Conservation (phyloP, 192 early-diverging fungal species). For the Phlyctochytrium arcticum region DNA sequence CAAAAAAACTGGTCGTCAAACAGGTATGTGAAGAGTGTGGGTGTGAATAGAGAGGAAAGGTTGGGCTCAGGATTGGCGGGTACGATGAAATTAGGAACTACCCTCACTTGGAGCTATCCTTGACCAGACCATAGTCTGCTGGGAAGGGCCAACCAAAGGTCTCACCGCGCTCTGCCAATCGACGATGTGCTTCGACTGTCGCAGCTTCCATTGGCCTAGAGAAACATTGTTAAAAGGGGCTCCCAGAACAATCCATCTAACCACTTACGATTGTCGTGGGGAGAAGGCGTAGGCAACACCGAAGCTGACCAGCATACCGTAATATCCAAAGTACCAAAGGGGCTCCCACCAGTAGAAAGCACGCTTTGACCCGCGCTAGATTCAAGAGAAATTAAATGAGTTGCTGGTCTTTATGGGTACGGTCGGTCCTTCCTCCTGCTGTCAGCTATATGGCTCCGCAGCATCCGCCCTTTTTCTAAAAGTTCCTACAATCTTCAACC, state of each 20-base stretch:
- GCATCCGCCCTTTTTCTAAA: not conserved
- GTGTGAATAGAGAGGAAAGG: too few relatives aligned
- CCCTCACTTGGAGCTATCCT: not conserved
- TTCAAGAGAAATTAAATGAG: not conserved
- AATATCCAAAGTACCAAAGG: constrained; percentile 37
- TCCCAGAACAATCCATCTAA: too few relatives aligned
- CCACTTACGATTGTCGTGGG: constrained; percentile 24
- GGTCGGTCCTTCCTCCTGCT: not conserved
- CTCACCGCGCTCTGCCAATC: constrained; percentile 34
- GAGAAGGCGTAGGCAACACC: constrained; percentile 27
- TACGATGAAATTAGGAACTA: too few relatives aligned
- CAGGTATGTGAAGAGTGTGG: too few relatives aligned
- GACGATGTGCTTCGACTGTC: constrained; percentile 32
- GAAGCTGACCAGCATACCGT: constrained; percentile 26
- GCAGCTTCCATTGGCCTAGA: constrained; percentile 23
- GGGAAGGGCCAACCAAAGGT: constrained; percentile 43
- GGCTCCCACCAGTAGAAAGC: constrained; percentile 42
- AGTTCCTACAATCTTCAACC: not conserved
- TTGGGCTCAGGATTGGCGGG: too few relatives aligned
- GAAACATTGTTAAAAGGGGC: not conserved
- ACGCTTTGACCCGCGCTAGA: constrained; percentile 10
- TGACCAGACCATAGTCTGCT: constrained; percentile 24
- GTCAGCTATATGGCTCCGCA: not conserved
- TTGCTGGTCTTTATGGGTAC: too few relatives aligned
- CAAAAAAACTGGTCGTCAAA: too few relatives aligned